Conservation (phyloP, 148 eudicot species). For the Silene conica region DNA sequence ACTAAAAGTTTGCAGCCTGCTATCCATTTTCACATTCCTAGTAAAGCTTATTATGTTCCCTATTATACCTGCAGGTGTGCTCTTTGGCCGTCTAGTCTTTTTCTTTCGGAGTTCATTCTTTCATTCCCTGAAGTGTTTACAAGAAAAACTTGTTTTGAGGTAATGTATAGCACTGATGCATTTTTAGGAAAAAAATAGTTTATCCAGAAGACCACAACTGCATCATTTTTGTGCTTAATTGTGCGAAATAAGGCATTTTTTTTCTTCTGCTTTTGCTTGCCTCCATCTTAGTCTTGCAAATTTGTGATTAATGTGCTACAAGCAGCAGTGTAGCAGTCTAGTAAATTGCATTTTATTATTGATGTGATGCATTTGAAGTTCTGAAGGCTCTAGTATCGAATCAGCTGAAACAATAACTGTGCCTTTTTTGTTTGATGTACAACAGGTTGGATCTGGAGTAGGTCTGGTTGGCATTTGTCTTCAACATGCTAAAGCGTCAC, state of each 20-base stretch:
- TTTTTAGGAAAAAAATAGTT: background rate
- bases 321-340: background rate
- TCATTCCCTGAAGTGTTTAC: conserved; percentile 68
- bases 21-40: background rate
- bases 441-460: conserved; percentile 93
- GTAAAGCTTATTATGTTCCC: conserved; percentile 11
- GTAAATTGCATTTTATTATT: conserved; percentile 1
- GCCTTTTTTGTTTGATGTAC: conserved; percentile 12
- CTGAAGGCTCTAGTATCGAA: background rate
- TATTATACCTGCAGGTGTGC: conserved; percentile 54
- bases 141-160: conserved; percentile 81
- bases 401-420: background rate
- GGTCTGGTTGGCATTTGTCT: conserved; percentile 91
- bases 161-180: conserved; percentile 26
- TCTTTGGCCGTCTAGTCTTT: conserved; percentile 94
- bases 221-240: background rate
- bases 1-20: no score
- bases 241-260: background rate
- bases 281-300: background rate
- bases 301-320: background rate
- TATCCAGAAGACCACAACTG: background rate
- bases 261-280: background rate
- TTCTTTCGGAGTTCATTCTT: conserved; percentile 87
- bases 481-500: conserved; percentile 63
- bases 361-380: background rate